Evolutionary conservation across 345 rosid species (phyloP), one percentile per base, ranked within the genome.

Genomic region (Trapa incisa): DNA sequence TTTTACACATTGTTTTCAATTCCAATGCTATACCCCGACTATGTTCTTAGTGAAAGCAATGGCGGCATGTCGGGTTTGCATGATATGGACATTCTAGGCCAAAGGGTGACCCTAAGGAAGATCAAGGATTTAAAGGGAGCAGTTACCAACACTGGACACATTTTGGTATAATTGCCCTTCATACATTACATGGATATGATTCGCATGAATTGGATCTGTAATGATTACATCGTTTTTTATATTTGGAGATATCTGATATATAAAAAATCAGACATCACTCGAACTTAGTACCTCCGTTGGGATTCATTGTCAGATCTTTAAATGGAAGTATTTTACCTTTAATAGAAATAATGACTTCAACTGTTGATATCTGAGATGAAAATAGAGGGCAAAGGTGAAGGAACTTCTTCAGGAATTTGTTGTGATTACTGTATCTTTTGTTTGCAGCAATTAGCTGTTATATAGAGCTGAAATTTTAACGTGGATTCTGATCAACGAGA

Each of bases 351-450:
- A 87, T 68, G 73, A 87, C 94, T 32, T 76, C 92, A 9, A 85
- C 94, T 13, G 86, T 91, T 73, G 96, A 86, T 64, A 89, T 91
- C 80, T 87, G 76, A 77, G 97, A 91, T 71, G 92, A 87, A 41
- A 61, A 83, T 1, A 86, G 96, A 72, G 97, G 78, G 91, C 96
- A 17, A 91, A 87, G 87, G 97, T 91, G 66, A 74, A 62, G 65
- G 16, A 32, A 17, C 29, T 33, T 45, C 35, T n/a, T 35, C 60
- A 17, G n/a, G 32, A 33, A 54, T 54, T 54, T 54, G 60, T 6
- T 3, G 11, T 54, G 9, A 54, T 35, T 2, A 22, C 6, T 4
- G 60, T 10, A 16, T 11, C 48, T 45, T 3, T 45, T 7, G 57
- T 8, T 54, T 45, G 8, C 48, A 45, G 48, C 11, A 45, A 45